Percentiles rank a stretch among this genome's conserved stretches.
Conservation (phyloP, 768 basidiomycete genomes). For the Crepidotus variabilis region DNA sequence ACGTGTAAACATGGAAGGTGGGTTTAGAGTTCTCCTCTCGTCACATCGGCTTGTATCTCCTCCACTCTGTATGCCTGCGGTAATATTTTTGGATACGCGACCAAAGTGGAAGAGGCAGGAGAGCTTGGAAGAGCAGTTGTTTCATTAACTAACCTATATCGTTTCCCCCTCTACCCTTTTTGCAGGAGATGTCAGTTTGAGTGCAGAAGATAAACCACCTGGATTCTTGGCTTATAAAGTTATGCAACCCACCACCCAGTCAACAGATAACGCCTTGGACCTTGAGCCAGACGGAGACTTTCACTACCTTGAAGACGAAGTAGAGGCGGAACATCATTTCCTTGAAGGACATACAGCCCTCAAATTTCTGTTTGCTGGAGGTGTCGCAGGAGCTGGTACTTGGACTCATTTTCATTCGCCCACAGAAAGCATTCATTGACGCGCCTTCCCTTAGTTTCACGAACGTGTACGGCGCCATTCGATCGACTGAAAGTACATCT, state of each 20-base stretch:
- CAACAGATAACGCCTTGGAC: background rate
- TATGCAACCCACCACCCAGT: constrained; percentile 9
- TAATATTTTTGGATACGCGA: background rate
- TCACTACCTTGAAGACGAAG: constrained; percentile 33
- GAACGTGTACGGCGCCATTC: constrained; percentile 96
- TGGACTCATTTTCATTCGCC: background rate
- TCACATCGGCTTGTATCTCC: background rate
- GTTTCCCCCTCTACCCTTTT: background rate
- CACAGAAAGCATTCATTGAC: background rate
- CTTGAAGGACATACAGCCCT: constrained; percentile 71
- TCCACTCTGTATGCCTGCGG: background rate
- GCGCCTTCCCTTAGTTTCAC: constrained; percentile 59
- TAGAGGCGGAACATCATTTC: constrained; percentile 54
- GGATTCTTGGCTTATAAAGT: constrained; percentile 19
- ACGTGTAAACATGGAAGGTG: constrained; percentile 89
- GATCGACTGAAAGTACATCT: constrained; percentile 96
- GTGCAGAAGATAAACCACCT: constrained; percentile 69
- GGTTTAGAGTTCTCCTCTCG: constrained; percentile 11
- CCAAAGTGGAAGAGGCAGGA: too few species aligned
- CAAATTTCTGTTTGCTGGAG: constrained; percentile 91
- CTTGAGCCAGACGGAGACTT: constrained; percentile 28
- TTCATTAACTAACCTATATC: background rate
- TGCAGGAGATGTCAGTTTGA: constrained; percentile 73
- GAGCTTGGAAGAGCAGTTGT: too few species aligned
- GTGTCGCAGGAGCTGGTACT: constrained; percentile 88